Conservation (phyloP, 1,284 basidiomycete species). For the Baeospora myosura region DNA sequence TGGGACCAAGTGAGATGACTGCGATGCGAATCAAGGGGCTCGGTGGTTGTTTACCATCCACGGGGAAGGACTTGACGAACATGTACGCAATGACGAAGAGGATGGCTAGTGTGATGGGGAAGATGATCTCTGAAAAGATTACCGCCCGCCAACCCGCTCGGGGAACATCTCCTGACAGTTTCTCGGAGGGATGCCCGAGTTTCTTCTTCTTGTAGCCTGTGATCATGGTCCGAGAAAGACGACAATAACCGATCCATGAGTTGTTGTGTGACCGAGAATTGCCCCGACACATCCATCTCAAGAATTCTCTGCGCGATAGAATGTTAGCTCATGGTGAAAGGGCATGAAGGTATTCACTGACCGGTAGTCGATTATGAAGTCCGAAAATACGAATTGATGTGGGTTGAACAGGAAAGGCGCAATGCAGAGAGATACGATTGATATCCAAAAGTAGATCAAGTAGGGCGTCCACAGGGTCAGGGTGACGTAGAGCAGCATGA, state of each 20-base stretch:
- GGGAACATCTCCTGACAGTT: slow-evolving; percentile 86
- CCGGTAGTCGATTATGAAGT: slow-evolving; percentile 95
- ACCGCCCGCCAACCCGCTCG: slow-evolving; percentile 88
- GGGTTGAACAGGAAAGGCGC: slow-evolving; percentile 97
- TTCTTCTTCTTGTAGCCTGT: slow-evolving; percentile 97
- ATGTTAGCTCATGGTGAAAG: too few relatives aligned
- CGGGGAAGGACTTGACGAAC: slow-evolving; percentile 81
- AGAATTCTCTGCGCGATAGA: slow-evolving; percentile 62
- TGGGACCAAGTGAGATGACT: slow-evolving; percentile 88
- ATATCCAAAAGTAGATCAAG: slow-evolving; percentile 94
- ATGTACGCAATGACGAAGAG: slow-evolving; percentile 87
- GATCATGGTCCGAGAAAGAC: slow-evolving; percentile 89
- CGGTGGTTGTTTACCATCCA: slow-evolving; percentile 61
- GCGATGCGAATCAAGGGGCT: slow-evolving; percentile 86
- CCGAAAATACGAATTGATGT: slow-evolving; percentile 90
- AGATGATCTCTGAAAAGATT: slow-evolving; percentile 80
- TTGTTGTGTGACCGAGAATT: slow-evolving; percentile 95
- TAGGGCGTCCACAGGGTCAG: slow-evolving; percentile 85
- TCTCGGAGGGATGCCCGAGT: slow-evolving; percentile 90
- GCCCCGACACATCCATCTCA: slow-evolving; percentile 95
- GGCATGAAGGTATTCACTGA: slow-evolving; percentile 24
- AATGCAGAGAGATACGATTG: slow-evolving; percentile 79
- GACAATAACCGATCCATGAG: slow-evolving; percentile 97
- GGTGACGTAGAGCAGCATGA: slow-evolving; percentile 88
- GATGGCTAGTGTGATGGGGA: slow-evolving; percentile 77